Base-by-base conservation (phyloP, 441 rosid genomes). In the Gossypium trilobum region DNA sequence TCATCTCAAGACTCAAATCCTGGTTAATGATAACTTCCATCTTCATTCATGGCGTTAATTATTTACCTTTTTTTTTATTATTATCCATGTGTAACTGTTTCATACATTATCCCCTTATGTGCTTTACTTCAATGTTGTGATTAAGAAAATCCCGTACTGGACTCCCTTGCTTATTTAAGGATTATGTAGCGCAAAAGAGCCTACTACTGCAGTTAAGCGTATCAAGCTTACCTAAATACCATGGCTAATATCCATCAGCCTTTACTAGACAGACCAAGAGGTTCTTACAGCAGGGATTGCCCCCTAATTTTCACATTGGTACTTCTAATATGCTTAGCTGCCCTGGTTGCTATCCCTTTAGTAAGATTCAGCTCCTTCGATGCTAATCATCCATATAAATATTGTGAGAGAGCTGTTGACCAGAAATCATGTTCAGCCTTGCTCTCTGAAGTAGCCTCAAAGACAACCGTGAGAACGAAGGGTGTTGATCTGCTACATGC, bases 361-460 rank as follows among this genome's bases (percentile, higher is more conserved):
- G 54, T 73, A 72, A 60, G 54, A 39, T 25, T 19, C 27, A 55
- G 27, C 72, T 50, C 68, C 71, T 74, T 22, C 0, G 29, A 20
- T 42, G 17, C 50, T 70, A 62, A 20, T 25, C 57, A 48, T 7
- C 36, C 77, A 0, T 63, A 20, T 59, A 82, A 77, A 68, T 46
- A 84, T 44, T 88, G 91, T 57, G 70, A 80, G 71, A 72, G 76
- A 65, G 78, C 90, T 10, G 73, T 68, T 27, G 86, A 86, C 73
- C 74, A 74, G 36, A 61, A 56, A 25, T 83, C 87, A 50, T 87
- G 96, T 79, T 74, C 77, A 11, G 71, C 73, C 73, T 72, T 85
- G 71, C 76, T 87, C 60, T 74, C 81, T 6, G 83, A 88, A 72
- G 39, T 84, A 48, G 23, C 76, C 6, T 63, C 79, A 0, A 70